A percentile compares a stretch with the other conserved stretches of the same genome.
These are phyloP conservation scores for Agastache rugosa DNA, from an alignment of 257 asterid genomes.

Conservation along the genomic window DNA sequence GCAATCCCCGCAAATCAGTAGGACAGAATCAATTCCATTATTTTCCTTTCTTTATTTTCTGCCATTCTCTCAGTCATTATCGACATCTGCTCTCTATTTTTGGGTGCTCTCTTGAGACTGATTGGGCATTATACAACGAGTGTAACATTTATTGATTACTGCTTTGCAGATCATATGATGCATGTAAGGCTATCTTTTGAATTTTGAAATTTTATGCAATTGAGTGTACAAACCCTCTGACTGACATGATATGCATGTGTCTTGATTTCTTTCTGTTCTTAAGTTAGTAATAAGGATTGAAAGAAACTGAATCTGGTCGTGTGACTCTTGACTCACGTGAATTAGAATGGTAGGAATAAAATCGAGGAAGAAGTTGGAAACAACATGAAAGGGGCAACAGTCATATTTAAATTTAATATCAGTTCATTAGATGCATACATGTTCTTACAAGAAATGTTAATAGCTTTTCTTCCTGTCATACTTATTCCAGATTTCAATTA, in stretches of 20 bases:
- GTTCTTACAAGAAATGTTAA: slow-evolving; percentile 7
- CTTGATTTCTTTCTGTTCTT: slow-evolving; percentile 5
- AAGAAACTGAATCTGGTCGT: slow-evolving; percentile 15
- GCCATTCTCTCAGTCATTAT: slow-evolving; percentile 12
- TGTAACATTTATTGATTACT: slow-evolving; percentile 15
- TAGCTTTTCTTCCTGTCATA: background rate
- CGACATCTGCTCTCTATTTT: slow-evolving; percentile 6
- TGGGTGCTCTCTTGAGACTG: slow-evolving; percentile 24
- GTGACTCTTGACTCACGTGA: slow-evolving; percentile 17
- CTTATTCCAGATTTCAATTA: background rate
- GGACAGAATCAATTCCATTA: background rate
- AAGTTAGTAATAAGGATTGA: slow-evolving; percentile 5
- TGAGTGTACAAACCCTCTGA: background rate
- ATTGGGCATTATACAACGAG: slow-evolving; percentile 18
- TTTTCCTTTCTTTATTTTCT: slow-evolving; percentile 11
- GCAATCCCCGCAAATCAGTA: slow-evolving; percentile 1
- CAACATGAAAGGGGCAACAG: background rate
- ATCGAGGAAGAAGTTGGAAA: slow-evolving; percentile 10
- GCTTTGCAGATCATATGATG: slow-evolving; percentile 17
- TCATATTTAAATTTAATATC: background rate
- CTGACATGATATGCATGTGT: slow-evolving; percentile 14
- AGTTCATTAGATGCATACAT: slow-evolving; percentile 10
- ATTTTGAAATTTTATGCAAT: slow-evolving; percentile 19
- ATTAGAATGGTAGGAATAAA: slow-evolving; percentile 28
- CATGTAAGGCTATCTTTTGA: slow-evolving; percentile 21